These are phyloP conservation scores for Blastomyces silverae DNA, from an alignment of 2,329 filamentous ascomycete species.

Conservation along the genomic window DNA sequence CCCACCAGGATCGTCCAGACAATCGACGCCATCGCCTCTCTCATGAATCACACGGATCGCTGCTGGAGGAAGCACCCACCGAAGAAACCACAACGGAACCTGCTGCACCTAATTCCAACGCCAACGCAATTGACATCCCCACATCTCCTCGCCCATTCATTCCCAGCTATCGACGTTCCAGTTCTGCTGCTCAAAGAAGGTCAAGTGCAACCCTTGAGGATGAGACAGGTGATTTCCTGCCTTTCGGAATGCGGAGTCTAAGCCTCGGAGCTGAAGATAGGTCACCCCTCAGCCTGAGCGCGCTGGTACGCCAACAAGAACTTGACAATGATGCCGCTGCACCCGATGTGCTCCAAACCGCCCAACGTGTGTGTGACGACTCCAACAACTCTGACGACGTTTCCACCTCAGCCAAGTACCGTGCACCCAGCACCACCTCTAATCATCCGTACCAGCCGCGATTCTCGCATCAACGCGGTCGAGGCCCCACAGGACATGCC, in stretches of 20 bases:
- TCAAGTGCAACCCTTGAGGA: conserved; percentile 29
- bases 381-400: conserved; percentile 20
- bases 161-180: conserved; percentile 40
- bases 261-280: conserved; percentile 42
- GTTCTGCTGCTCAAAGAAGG: conserved; percentile 39
- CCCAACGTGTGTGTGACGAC: conserved; percentile 17
- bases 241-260: conserved; percentile 42
- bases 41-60: conserved; percentile 30
- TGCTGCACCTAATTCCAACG: conserved; percentile 33
- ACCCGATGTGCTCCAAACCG: conserved; percentile 23
- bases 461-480: conserved; percentile 33
- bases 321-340: conserved; percentile 25
- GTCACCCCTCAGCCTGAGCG: conserved; percentile 29
- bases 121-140: conserved; percentile 45
- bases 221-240: conserved; percentile 42
- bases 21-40: conserved; percentile 27
- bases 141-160: conserved; percentile 41
- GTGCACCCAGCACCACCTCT: conserved; percentile 27
- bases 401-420: conserved; percentile 25
- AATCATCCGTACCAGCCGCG: conserved; percentile 36
- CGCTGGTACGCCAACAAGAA: conserved; percentile 33
- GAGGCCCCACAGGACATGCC: conserved; percentile 34
- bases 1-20: conserved; percentile 35
- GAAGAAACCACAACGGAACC: conserved; percentile 31
- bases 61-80: conserved; percentile 33